A percentile compares a stretch with the other conserved stretches of the same genome.
Conservation (phyloP, 345 rosid species). For the Citrus sinensis region DVS_A1.0 CM039166.1:25774501-25775000, state of each 20-base stretch:
- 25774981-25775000: not conserved
- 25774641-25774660: not conserved
- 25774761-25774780: not conserved
- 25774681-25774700: not conserved
- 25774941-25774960: not conserved
- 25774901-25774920: conserved; percentile 18
- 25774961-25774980: conserved; percentile 5
- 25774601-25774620: not conserved
- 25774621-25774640: too few relatives aligned
- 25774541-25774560: conserved; percentile 54
- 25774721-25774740: not conserved
- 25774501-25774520: conserved; percentile 36
- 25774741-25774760: not conserved
- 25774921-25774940: conserved; percentile 7
- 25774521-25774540: conserved; percentile 36
- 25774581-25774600: not conserved
- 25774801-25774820: conserved; percentile 23
- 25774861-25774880: not conserved
- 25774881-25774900: not conserved
- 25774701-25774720: not conserved
- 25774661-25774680: not conserved
- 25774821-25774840: conserved; percentile 23
- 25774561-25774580: conserved; percentile 21
- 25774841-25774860: conserved; percentile 19
- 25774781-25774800: conserved; percentile 5